These are phyloP conservation scores for Diaporthe aspalathi DNA, from an alignment of 2,329 filamentous ascomycete genomes.

Conservation along the genomic window DNA sequence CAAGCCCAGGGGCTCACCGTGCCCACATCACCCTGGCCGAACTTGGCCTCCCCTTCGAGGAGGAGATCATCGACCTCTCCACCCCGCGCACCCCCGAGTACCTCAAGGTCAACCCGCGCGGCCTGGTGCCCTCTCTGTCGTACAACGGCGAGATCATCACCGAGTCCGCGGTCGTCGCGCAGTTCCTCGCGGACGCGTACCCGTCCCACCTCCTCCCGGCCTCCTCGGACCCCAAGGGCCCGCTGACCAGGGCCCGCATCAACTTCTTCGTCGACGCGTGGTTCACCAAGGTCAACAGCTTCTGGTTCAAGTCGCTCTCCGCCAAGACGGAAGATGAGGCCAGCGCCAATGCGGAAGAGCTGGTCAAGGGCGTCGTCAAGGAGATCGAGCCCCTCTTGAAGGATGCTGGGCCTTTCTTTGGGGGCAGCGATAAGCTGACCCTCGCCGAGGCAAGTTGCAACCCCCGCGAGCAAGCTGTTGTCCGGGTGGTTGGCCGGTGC, in stretches of 20 bases:
- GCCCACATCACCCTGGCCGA: conserved; percentile 78
- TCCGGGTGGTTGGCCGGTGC: not conserved
- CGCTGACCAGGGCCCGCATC: conserved; percentile 74
- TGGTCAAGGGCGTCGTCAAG: conserved; percentile 69
- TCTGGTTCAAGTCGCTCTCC: conserved; percentile 59
- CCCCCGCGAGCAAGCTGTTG: not conserved
- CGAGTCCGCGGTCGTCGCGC: conserved; percentile 79
- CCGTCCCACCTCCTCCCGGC: conserved; percentile 74
- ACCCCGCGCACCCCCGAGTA: conserved; percentile 79
- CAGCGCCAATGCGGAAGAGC: conserved; percentile 58
- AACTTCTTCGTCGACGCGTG: conserved; percentile 80
- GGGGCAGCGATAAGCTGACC: conserved; percentile 72
- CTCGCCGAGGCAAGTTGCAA: conserved; percentile 73
- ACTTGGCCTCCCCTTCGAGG: conserved; percentile 73
- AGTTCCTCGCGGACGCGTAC: conserved; percentile 77
- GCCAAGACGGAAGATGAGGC: conserved; percentile 63
- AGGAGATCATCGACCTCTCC: conserved; percentile 78
- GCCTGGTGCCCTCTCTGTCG: conserved; percentile 77
- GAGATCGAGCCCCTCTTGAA: conserved; percentile 79
- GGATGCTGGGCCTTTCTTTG: conserved; percentile 70
- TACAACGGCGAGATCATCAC: conserved; percentile 76
- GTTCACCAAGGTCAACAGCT: conserved; percentile 67
- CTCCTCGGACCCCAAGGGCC: conserved; percentile 61
- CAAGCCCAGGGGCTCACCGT: conserved; percentile 71
- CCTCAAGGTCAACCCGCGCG: conserved; percentile 81